phyloP scores from a whole-genome alignment of 2,329 filamentous ascomycete species.

The Fragosphaeria purpurea region DNA sequence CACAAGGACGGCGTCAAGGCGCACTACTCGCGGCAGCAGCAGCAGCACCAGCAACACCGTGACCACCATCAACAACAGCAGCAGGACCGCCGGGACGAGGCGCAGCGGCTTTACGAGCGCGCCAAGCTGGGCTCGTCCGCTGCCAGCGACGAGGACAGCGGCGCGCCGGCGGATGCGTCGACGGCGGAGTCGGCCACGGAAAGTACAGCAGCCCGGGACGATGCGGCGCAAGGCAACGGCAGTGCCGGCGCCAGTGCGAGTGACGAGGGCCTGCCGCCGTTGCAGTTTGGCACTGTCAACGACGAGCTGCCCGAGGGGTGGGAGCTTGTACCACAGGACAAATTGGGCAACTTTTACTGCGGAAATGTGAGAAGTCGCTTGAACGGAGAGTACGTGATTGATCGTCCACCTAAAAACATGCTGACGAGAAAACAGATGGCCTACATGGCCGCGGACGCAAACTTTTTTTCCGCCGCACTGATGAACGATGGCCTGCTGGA shows the following conservation, averaged over 20 bases:
- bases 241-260: neutral
- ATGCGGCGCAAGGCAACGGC: neutral
- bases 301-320: constrained; percentile 70
- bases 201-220: no score
- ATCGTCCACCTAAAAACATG: no score
- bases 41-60: neutral
- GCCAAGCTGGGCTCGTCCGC: constrained; percentile 6
- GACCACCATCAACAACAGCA: neutral
- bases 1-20: constrained; percentile 65
- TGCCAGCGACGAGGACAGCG: neutral
- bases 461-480: constrained; percentile 78
- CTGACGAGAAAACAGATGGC: constrained; percentile 50
- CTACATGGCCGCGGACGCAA: constrained; percentile 76
- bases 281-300: constrained; percentile 71
- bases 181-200: neutral
- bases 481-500: constrained; percentile 82
- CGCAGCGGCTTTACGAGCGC: neutral
- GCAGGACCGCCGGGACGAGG: neutral
- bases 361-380: constrained; percentile 56
- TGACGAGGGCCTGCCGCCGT: constrained; percentile 50
- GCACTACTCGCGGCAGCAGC: constrained; percentile 42
- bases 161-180: neutral
- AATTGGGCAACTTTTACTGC: constrained; percentile 83
- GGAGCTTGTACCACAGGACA: constrained; percentile 62
- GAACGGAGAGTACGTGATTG: no score